Evolutionary conservation across 1,284 basidiomycete genomes (phyloP), one percentile per base, ranked within the genome.

Genomic region (Ganoderma lucidum): DNA sequence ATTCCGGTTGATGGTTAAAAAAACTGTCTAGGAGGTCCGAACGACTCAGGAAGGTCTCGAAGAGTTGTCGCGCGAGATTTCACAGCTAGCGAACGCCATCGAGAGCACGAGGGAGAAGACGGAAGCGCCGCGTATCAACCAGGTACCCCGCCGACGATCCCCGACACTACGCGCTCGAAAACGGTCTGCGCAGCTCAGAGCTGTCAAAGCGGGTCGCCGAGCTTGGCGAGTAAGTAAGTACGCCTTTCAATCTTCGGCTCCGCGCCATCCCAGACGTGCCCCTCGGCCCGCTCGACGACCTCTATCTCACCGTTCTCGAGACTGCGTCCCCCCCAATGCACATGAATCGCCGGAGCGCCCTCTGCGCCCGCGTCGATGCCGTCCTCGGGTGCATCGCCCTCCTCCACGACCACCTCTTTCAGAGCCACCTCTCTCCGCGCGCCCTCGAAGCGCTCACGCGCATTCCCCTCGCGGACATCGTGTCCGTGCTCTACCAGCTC

Each of bases 381-480:
- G 23, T 51, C 23, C 48, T 51, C 23, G 48, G 23, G 10, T 51
- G 99, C 79, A 87, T 98, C 86, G 96, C 98, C 3, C 96, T 98
- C 19, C 85, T 99, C 39, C 90, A 96, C 23, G 48, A 51, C 48
- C n/a, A n/a, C n/a, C n/a, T n/a, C n/a, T n/a, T n/a, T n/a, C n/a
- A n/a, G n/a, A n/a, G n/a, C n/a, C 23, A 51, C 9, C 48, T 51
- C 23, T 28, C 48, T 10, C 48, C 64, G 96, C 96, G 45, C 91
- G 92, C 3, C 83, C 88, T 6, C 96, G 96, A 3, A 97, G 98
- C 15, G 92, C 96, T 1, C 85, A 96, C 62, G 87, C 87, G 28
- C 23, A 48, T 23, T 9, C 45, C 45, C 45, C 28, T 2, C 12
- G 48, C 48, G 10, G 89, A 28, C 88, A 98, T 60, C 97, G 99